These are phyloP conservation scores for Crucibulum parvulum DNA, from an alignment of 1,284 basidiomycete species.

Conservation along the genomic window DNA sequence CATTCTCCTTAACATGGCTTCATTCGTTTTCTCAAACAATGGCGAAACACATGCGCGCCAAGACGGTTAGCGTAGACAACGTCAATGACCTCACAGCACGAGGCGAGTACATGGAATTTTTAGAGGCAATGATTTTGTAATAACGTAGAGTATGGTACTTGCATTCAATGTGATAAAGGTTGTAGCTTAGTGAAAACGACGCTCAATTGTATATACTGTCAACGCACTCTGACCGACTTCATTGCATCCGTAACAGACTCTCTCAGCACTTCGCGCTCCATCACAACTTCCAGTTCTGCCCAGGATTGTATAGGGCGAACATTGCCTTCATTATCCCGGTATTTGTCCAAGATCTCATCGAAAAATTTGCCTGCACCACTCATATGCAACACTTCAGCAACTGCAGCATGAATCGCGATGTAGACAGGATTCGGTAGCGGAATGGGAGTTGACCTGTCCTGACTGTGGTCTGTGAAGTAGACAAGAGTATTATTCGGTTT, in stretches of 20 bases:
- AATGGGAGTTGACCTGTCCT: neutral
- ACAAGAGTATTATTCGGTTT: neutral
- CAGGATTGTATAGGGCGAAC: neutral
- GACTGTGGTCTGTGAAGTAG: neutral
- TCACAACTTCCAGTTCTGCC: neutral
- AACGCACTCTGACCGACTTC: neutral
- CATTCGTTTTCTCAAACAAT: no score
- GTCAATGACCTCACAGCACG: no score
- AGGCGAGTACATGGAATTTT: no score
- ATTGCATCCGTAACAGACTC: neutral
- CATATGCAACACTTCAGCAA: neutral
- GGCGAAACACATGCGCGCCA: no score
- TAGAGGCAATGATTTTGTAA: no score
- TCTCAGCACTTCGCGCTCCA: neutral
- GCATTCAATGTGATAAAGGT: no score
- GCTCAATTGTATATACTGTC: no score
- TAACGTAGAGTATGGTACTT: no score
- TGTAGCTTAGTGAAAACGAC: no score
- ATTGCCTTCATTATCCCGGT: neutral
- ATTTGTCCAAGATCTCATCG: neutral
- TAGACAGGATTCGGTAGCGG: neutral
- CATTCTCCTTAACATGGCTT: no score
- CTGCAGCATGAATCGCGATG: neutral
- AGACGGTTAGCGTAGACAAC: no score
- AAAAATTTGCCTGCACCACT: neutral